Evolutionary conservation across 345 rosid genomes (phyloP).

Genomic region (Trapa bicornis): DNA sequence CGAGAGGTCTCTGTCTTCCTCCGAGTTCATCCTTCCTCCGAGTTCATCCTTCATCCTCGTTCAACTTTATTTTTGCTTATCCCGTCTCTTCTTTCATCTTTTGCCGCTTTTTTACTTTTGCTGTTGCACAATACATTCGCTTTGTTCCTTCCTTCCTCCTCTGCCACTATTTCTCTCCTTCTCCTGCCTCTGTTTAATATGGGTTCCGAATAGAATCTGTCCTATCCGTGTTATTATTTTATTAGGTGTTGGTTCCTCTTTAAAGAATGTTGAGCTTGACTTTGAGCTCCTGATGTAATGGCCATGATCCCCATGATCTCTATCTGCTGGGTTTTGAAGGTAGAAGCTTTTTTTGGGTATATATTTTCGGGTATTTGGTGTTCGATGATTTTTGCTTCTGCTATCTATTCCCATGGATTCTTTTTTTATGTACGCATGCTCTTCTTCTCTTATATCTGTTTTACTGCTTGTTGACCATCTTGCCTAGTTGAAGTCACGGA

Average conservation of each 20-base stretch:
- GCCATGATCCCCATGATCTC: neutral
- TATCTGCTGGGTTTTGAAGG: neutral
- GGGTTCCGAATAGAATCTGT: neutral
- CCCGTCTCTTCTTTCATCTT: conserved; percentile 2
- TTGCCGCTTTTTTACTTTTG: neutral
- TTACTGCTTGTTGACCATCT: neutral
- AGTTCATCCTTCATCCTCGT: neutral
- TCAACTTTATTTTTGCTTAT: conserved; percentile 5
- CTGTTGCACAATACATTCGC: neutral
- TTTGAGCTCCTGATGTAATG: neutral
- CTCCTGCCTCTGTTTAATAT: neutral
- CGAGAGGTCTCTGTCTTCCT: neutral
- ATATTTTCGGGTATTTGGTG: neutral
- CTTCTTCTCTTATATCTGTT: neutral
- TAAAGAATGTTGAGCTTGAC: neutral
- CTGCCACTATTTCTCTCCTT: neutral
- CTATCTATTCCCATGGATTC: neutral
- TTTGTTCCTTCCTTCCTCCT: neutral
- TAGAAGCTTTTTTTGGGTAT: neutral
- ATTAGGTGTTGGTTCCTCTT: neutral
- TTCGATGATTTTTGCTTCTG: neutral
- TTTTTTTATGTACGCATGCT: neutral
- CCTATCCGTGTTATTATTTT: neutral
- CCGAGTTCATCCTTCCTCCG: neutral
- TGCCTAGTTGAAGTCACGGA: neutral